Evolutionary conservation across 2,329 filamentous ascomycete genomes (phyloP).

Genomic region (Alternaria incomplexa): DNA sequence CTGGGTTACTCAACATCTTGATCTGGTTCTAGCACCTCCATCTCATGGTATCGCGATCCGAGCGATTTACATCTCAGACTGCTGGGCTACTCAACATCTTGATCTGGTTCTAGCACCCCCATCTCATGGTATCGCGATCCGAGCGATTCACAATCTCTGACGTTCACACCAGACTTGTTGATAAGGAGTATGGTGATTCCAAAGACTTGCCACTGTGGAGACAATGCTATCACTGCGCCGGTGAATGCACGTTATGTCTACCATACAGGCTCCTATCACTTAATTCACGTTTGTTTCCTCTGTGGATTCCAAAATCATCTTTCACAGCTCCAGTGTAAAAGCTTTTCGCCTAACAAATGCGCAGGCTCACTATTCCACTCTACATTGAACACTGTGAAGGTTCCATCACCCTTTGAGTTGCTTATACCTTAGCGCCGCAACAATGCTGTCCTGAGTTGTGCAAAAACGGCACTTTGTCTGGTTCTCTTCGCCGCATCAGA

Average conservation of each 20-base stretch:
- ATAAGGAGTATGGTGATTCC: too few species aligned
- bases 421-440: neutral
- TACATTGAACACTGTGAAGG: neutral
- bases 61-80: neutral
- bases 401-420: neutral
- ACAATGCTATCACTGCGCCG: neutral
- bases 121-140: too few species aligned
- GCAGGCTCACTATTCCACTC: neutral
- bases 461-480: neutral
- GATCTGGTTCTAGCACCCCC: too few species aligned
- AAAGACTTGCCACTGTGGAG: neutral
- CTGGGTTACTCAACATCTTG: too few species aligned
- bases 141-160: too few species aligned
- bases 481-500: neutral
- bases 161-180: too few species aligned
- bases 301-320: fast-evolving
- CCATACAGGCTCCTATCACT: too few species aligned
- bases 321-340: neutral
- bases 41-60: too few species aligned
- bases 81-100: too few species aligned
- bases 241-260: neutral
- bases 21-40: too few species aligned
- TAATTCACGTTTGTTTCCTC: neutral
- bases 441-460: fast-evolving
- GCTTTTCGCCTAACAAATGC: neutral